Evolutionary conservation across 2,329 filamentous ascomycete species (phyloP).

Genomic region (Aspergillus alliaceus): DNA sequence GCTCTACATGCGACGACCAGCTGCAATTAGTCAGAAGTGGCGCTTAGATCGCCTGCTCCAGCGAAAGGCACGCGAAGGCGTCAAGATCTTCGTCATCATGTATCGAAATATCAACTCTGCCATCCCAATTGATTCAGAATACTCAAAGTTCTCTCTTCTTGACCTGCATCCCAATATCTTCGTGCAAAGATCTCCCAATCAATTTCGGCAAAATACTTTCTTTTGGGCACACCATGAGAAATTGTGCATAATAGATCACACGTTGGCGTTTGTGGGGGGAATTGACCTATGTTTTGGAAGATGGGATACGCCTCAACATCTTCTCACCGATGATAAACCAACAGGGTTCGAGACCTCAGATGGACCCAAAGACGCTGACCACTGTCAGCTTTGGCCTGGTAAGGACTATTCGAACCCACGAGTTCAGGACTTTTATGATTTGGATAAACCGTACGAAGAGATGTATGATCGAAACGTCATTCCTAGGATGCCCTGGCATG

Average conservation of each 20-base stretch:
- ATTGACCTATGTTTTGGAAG: slow-evolving; percentile 96
- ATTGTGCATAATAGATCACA: slow-evolving; percentile 94
- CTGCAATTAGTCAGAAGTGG: slow-evolving; percentile 98
- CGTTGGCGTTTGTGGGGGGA: slow-evolving; percentile 90
- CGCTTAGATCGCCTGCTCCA: slow-evolving; percentile 90
- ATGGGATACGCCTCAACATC: slow-evolving; percentile 95
- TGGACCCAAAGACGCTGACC: slow-evolving; percentile 78
- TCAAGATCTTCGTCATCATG: slow-evolving; percentile 97
- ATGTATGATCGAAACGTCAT: slow-evolving; percentile 93
- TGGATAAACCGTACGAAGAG: slow-evolving; percentile 94
- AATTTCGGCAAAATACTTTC: slow-evolving; percentile 98
- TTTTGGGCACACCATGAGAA: slow-evolving; percentile 99
- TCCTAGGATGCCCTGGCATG: slow-evolving; percentile 97
- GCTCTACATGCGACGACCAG: slow-evolving; percentile 88
- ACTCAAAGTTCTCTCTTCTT: slow-evolving; percentile 93
- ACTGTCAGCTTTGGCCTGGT: slow-evolving; percentile 93
- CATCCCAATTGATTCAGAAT: slow-evolving; percentile 95
- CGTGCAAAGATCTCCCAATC: slow-evolving; percentile 92
- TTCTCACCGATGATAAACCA: slow-evolving; percentile 85
- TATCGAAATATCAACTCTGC: slow-evolving; percentile 97
- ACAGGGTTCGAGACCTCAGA: slow-evolving; percentile 85
- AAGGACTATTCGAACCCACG: slow-evolving; percentile 98
- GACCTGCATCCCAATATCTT: slow-evolving; percentile 96
- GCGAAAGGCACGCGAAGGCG: slow-evolving; percentile 87
- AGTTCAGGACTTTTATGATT: slow-evolving; percentile 89